Evolutionary conservation across 805 yeast species (phyloP).

Genomic region (Sugiyamaella americana): DNA sequence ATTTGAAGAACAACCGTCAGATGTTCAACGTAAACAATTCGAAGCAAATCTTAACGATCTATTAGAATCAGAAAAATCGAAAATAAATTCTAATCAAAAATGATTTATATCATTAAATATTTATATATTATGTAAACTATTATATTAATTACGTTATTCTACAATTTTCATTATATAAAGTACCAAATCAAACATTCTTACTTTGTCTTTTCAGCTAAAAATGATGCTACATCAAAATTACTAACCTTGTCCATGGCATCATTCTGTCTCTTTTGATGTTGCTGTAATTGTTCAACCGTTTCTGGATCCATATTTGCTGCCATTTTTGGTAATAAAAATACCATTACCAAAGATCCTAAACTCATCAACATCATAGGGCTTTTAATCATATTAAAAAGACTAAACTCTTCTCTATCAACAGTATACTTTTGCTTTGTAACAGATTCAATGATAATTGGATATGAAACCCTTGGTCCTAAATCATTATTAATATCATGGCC

Average conservation of each 20-base stretch:
- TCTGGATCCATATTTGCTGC: constrained; percentile 32
- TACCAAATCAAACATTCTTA: neutral
- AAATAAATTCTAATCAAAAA: neutral
- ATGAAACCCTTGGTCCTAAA: constrained; percentile 28
- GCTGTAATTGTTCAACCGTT: constrained; percentile 30
- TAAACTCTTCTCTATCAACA: constrained; percentile 26
- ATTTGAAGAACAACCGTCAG: constrained; percentile 1
- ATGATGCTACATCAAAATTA: constrained; percentile 30
- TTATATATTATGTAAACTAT: no score
- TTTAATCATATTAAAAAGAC: constrained; percentile 28
- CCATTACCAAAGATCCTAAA: constrained; percentile 29
- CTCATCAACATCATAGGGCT: constrained; percentile 34
- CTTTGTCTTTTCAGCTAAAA: constrained; percentile 25
- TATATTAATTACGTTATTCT: no score
- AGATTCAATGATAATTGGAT: constrained; percentile 29
- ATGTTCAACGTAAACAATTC: constrained; percentile 4
- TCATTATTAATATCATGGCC: constrained; percentile 26
- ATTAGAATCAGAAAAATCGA: constrained; percentile 8
- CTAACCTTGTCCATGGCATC: constrained; percentile 18
- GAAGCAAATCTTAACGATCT: constrained; percentile 14
- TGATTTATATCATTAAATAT: neutral
- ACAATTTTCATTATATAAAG: neutral
- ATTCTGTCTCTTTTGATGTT: constrained; percentile 16
- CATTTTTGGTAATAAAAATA: constrained; percentile 30
- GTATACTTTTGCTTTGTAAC: constrained; percentile 25